Evolutionary conservation across 345 rosid species (phyloP), one percentile per base, ranked within the genome.

Genomic region (Noccaea caerulescens): DNA sequence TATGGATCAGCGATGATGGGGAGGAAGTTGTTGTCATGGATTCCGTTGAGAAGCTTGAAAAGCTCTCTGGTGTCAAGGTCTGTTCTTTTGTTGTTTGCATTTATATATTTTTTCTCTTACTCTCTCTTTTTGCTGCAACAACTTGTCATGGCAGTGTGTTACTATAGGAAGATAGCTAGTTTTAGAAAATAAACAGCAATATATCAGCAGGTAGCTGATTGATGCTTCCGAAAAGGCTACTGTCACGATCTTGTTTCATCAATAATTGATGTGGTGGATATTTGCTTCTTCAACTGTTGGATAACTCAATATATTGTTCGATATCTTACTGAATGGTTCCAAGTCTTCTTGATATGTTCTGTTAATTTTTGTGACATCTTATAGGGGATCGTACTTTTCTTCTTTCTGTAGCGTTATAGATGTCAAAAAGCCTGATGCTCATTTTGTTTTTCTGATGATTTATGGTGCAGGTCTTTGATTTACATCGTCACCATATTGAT

Each of bases 401-500:
- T 14, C 32, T 42, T 62, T 27, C 69, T 54, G 56, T 9, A 50
- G 57, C 6, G 44, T 63, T 51, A 23, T 62, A 25, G 69, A 30
- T 62, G 38, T 54, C 53, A 52, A 65, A 57, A 32, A 16, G 44
- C 23, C 47, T 45, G 65, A 63, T 38, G 10, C 70, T 46, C 69
- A 20, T 53, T 36, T 75, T 53, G 69, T 47, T 55, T 63, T 63
- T 54, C 18, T 54, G 33, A 51, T 54, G 54, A 32, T 62, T 34
- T 63, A 36, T 69, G 59, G 52, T 82, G 53, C 81, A 94, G 99
- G 83, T 94, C 33, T 77, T 81, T 79, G 99, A 94, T 84, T 85
- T 94, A 47, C 99, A 94, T 68, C 93, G 99, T 8, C 97, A 95
- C 81, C 81, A 88, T 73, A 95, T 95, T 75, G 99, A 95, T 84